A percentile compares a stretch with the other conserved stretches of the same genome.
Evolutionary conservation across 495 filamentous ascomycete genomes (phyloP).

Genomic region (Tetracladium marchalianum): DNA sequence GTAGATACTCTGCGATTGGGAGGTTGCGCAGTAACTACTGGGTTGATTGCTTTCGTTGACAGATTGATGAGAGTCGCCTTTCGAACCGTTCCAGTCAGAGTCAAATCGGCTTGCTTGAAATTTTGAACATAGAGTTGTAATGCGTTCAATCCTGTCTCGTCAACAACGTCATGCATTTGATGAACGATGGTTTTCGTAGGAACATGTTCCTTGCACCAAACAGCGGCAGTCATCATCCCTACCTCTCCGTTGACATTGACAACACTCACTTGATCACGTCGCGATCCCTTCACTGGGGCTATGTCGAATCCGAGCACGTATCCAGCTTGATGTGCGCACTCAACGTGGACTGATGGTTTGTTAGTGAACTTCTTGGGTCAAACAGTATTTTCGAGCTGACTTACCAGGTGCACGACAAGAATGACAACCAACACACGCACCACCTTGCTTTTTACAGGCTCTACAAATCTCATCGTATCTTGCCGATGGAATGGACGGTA

Average conservation of each 20-base stretch:
- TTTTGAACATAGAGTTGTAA: constrained; percentile 77
- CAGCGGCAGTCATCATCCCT: constrained; percentile 63
- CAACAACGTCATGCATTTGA: constrained; percentile 61
- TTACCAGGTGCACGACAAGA: constrained; percentile 56
- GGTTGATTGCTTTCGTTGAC: constrained; percentile 16
- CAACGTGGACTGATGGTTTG: constrained; percentile 60
- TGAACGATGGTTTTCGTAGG: constrained; percentile 61
- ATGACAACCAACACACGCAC: constrained; percentile 75
- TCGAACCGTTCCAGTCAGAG: constrained; percentile 80
- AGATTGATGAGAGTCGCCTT: constrained; percentile 47
- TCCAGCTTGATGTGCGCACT: constrained; percentile 76
- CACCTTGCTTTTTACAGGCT: constrained; percentile 61
- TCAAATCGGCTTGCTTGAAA: constrained; percentile 90
- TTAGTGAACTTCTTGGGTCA: constrained; percentile 1
- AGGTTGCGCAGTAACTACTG: background rate
- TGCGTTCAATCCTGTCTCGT: constrained; percentile 54
- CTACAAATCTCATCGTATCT: constrained; percentile 71
- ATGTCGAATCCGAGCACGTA: constrained; percentile 86
- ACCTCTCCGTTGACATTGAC: constrained; percentile 67
- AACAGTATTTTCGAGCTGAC: constrained; percentile 16
- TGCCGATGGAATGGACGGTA: constrained; percentile 61
- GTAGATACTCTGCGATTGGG: constrained; percentile 18
- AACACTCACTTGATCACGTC: constrained; percentile 62
- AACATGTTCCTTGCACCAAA: constrained; percentile 86
- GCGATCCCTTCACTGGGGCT: constrained; percentile 77